Base-by-base conservation (phyloP, 495 filamentous ascomycete genomes). In the Antarctomyces pellizariae region DNA sequence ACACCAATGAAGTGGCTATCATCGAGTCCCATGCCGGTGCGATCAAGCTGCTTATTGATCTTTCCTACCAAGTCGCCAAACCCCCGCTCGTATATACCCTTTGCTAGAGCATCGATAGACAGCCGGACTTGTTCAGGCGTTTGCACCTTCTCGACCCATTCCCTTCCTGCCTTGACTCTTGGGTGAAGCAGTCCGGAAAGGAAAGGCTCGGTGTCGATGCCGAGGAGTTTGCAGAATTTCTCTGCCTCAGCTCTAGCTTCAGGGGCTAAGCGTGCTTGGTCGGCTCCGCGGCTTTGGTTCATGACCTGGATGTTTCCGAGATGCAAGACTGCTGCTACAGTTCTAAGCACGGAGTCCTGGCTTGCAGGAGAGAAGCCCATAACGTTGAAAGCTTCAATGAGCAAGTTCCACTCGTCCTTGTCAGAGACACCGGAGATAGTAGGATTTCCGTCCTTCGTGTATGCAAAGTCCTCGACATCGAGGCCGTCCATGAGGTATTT, bases 101-200 rank as follows among this genome's bases (percentile, higher is more conserved):
- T 99, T 0, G 89, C 69, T 3, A 99, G 56, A 11, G 89, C 84
- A 49, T 95, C 83, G 16, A 99, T 65, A 5, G 75, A 62, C 12
- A 91, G 62, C 17, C 75, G 72, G 13, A 91, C 89, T 47, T 99
- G 89, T 36, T 99, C 89, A 2, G 86, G 83, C 1, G 83, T 93
- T 44, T 95, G 82, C 7, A 83, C 83, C 43, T 92, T 93, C 41
- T 92, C 82, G 4, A 99, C 89, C 84, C 80, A 93, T 52, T 99
- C 89, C 18, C 78, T 67, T 13, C 89, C 89, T 22, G 89, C 89
- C 44, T 86, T 91, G 4, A 99, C 89, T 28, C 62, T 72, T 4
- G 89, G 89, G 41, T 92, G 86, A 7, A 99, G 57, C 8, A 99
- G 49, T 0, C 82, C 82, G 37, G 78, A 76, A 5, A 86, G 53